Evolutionary conservation across 148 eudicot genomes (phyloP).

Genomic region (Arctostaphylos glauca): DNA sequence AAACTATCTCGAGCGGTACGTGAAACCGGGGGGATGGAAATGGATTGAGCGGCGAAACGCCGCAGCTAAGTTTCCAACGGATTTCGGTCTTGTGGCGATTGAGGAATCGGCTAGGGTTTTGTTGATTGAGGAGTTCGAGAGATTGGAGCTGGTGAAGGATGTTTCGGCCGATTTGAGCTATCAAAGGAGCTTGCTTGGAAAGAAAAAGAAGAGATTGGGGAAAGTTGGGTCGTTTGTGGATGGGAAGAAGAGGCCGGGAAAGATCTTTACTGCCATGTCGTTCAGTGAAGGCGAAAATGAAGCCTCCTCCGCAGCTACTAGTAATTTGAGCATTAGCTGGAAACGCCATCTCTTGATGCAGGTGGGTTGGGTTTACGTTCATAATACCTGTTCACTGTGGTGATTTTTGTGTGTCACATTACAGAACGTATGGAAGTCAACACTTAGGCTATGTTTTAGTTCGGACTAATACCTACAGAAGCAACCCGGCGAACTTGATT

Average conservation of each 20-base stretch:
- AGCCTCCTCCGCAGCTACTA: slow-evolving; percentile 16
- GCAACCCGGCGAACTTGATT: not conserved
- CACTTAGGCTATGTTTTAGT: not conserved
- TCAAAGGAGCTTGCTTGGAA: slow-evolving; percentile 18
- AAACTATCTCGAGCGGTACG: slow-evolving; percentile 38
- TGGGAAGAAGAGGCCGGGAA: slow-evolving; percentile 86
- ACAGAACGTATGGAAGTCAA: not conserved
- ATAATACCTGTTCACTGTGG: not conserved
- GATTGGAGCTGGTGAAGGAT: slow-evolving; percentile 38
- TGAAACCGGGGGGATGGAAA: slow-evolving; percentile 53
- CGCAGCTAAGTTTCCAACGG: slow-evolving; percentile 71
- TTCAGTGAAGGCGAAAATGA: slow-evolving; percentile 49
- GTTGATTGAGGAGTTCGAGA: slow-evolving; percentile 51
- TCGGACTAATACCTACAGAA: not conserved
- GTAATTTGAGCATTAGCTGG: slow-evolving; percentile 49
- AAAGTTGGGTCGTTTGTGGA: slow-evolving; percentile 45
- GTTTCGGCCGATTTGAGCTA: slow-evolving; percentile 19
- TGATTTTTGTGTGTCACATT: not conserved
- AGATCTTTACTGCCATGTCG: slow-evolving; percentile 84
- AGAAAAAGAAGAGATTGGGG: slow-evolving; percentile 21
- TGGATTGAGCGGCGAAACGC: slow-evolving; percentile 81
- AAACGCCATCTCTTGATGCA: slow-evolving; percentile 58
- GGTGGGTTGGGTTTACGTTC: slow-evolving; percentile 32
- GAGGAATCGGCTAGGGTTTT: slow-evolving; percentile 25
- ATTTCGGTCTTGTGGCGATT: slow-evolving; percentile 71